These are phyloP conservation scores for Microsporum canis DNA, from an alignment of 2,329 filamentous ascomycete species.

Conservation along the genomic window DNA sequence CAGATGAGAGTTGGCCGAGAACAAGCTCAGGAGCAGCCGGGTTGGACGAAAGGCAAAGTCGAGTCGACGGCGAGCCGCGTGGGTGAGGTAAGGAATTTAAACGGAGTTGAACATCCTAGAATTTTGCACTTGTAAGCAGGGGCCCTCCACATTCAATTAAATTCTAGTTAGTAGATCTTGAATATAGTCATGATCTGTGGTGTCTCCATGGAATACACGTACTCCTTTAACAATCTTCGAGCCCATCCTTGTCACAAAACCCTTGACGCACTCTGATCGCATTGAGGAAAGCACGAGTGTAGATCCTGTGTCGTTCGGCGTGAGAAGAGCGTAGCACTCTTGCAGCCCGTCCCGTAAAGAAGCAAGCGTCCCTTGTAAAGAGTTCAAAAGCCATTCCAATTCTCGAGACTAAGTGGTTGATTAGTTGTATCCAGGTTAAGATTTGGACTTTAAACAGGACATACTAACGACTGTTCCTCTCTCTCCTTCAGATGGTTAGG, in stretches of 20 bases:
- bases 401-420: conserved; percentile 39
- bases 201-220: conserved; percentile 28
- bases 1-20: conserved; percentile 58
- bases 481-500: conserved; percentile 41
- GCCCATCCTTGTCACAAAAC: conserved; percentile 79
- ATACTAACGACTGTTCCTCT: conserved; percentile 43
- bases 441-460: not conserved
- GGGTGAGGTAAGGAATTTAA: conserved; percentile 45
- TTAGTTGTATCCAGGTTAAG: not conserved
- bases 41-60: conserved; percentile 41
- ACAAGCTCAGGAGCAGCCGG: conserved; percentile 47
- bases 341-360: conserved; percentile 61
- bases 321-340: conserved; percentile 78
- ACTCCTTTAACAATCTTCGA: conserved; percentile 87
- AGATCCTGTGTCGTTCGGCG: conserved; percentile 71
- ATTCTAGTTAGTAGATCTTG: not conserved
- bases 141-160: not conserved
- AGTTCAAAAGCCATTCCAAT: conserved; percentile 52
- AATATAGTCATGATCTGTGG: not conserved
- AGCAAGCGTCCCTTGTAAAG: conserved; percentile 50
- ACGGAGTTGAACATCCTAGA: conserved; percentile 62
- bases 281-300: conserved; percentile 83
- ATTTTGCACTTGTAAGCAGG: not conserved
- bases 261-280: conserved; percentile 82
- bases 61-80: conserved; percentile 41